These are phyloP conservation scores for Stephania cephalantha DNA, from an alignment of 164 flowering plant species.

Conservation along the genomic window DNA sequence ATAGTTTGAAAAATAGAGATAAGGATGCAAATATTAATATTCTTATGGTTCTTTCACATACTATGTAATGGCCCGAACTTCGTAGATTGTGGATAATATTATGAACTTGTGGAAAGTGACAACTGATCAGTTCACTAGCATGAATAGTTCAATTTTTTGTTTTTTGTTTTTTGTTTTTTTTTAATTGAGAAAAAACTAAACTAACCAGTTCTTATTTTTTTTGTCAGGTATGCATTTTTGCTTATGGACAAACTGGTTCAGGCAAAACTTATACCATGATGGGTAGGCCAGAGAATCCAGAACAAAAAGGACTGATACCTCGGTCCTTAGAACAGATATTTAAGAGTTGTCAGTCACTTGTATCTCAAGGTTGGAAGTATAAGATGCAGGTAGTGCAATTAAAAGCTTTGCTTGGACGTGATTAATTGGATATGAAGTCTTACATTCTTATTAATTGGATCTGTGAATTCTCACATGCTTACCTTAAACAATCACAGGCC, in stretches of 20 bases:
- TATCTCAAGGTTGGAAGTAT: constrained; percentile 87
- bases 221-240: constrained; percentile 89
- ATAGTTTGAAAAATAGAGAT: neutral
- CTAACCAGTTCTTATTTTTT: neutral
- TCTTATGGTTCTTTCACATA: neutral
- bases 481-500: constrained; percentile 36
- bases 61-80: neutral
- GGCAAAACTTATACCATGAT: constrained; percentile 98
- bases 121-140: neutral
- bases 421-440: neutral
- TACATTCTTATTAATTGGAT: neutral
- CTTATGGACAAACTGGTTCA: constrained; percentile 98
- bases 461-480: neutral
- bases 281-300: constrained; percentile 75
- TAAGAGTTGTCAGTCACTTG: constrained; percentile 63
- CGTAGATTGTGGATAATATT: neutral
- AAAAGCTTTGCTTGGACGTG: neutral
- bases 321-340: constrained; percentile 92
- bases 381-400: constrained; percentile 71
- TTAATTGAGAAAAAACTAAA: neutral
- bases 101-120: neutral
- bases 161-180: neutral
- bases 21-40: neutral
- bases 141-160: neutral
- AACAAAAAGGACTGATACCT: constrained; percentile 82